These are phyloP conservation scores for Gautieria morchelliformis DNA, from an alignment of 768 basidiomycete genomes.

Conservation along the genomic window DNA sequence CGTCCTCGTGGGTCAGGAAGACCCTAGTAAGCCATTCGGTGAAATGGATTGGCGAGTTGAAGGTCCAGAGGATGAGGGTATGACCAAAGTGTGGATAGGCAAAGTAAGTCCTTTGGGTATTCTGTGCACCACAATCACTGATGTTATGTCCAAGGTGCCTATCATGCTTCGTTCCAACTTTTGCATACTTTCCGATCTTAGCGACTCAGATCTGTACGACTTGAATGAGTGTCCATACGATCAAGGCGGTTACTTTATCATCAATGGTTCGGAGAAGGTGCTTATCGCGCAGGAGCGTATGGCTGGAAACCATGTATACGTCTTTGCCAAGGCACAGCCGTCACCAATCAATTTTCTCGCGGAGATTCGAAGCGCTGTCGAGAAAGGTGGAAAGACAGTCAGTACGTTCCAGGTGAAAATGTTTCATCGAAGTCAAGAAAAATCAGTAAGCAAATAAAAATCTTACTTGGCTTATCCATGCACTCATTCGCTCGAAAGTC, in stretches of 20 bases:
- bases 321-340: conserved; percentile 95
- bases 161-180: conserved; percentile 96
- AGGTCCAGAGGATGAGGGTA: conserved; percentile 56
- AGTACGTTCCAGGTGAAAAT: conserved; percentile 98
- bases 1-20: conserved; percentile 70
- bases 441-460: conserved; percentile 50
- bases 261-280: conserved; percentile 99
- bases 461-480: conserved; percentile 8
- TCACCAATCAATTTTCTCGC: conserved; percentile 93
- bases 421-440: conserved; percentile 84
- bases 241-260: conserved; percentile 98
- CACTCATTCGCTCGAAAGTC: conserved; percentile 32
- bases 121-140: background rate
- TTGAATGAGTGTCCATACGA: conserved; percentile 98
- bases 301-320: conserved; percentile 99
- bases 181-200: conserved; percentile 78
- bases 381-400: conserved; percentile 97
- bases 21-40: conserved; percentile 70
- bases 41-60: conserved; percentile 72
- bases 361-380: conserved; percentile 94
- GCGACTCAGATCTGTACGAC: conserved; percentile 76
- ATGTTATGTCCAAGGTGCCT: conserved; percentile 55
- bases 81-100: conserved; percentile 87
- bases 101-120: conserved; percentile 47
- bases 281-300: conserved; percentile 98